Conservation (phyloP, 2,329 filamentous ascomycete genomes). For the Venturiaceae sp. region DNA sequence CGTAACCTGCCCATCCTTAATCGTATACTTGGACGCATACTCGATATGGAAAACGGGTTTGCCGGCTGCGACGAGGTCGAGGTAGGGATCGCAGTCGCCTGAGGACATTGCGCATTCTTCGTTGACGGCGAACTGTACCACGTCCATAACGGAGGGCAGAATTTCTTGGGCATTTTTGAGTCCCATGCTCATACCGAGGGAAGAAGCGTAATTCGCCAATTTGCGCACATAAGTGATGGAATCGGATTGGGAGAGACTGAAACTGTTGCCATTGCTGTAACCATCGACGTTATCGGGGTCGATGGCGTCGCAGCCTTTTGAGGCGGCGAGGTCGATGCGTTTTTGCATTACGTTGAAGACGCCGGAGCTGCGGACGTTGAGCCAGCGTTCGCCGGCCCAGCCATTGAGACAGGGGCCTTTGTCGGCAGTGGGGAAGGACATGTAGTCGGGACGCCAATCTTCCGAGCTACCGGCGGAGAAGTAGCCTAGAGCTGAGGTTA, state of each 20-base stretch:
- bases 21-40: constrained; percentile 18
- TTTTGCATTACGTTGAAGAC: constrained; percentile 17
- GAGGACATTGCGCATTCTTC: constrained; percentile 1
- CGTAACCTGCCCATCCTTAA: background rate
- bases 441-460: constrained; percentile 16
- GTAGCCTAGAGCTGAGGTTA: too few species aligned
- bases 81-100: constrained; percentile 10
- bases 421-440: constrained; percentile 12
- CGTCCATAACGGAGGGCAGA: background rate
- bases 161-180: constrained; percentile 5
- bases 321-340: constrained; percentile 15
- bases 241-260: constrained; percentile 1
- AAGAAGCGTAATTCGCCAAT: background rate
- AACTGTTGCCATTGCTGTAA: background rate
- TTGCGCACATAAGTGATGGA: background rate
- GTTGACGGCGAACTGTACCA: constrained; percentile 6
- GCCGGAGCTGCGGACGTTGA: constrained; percentile 14
- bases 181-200: background rate
- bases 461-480: constrained; percentile 17
- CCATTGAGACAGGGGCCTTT: constrained; percentile 14
- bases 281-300: too few species aligned
- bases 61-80: constrained; percentile 23
- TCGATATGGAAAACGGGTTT: constrained; percentile 9
- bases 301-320: constrained; percentile 25
- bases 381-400: constrained; percentile 17